A percentile compares a stretch with the other conserved stretches of the same genome.
Evolutionary conservation across 768 basidiomycete species (phyloP).

Genomic region (Dictyophora rubrovolvata): DNA sequence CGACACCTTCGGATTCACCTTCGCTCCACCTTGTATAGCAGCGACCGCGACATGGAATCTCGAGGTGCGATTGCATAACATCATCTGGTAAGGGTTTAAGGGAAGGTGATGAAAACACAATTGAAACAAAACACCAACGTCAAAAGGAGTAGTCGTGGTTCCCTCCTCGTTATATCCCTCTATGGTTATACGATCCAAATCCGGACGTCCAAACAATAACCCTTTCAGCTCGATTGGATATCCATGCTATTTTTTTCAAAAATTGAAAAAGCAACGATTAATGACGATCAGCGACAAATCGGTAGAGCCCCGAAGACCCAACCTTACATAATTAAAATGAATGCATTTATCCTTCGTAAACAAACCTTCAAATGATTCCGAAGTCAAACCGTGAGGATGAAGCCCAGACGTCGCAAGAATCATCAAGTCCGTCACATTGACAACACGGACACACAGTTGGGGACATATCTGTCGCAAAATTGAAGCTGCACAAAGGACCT

Average conservation of each 20-base stretch:
- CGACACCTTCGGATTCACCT: constrained; percentile 42
- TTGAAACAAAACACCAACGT: constrained; percentile 30
- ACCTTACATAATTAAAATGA: constrained; percentile 58
- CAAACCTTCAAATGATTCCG: constrained; percentile 52
- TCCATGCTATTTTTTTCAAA: constrained; percentile 49
- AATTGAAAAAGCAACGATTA: too few species aligned
- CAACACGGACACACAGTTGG: constrained; percentile 69
- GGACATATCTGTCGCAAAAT: constrained; percentile 63
- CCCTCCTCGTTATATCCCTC: constrained; percentile 62
- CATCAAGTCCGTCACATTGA: constrained; percentile 87
- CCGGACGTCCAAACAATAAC: constrained; percentile 47
- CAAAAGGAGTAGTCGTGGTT: constrained; percentile 76
- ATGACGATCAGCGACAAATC: background rate
- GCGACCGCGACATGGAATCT: constrained; percentile 55
- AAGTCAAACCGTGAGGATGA: constrained; percentile 66
- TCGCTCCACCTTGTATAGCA: constrained; percentile 48
- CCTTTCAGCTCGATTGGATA: constrained; percentile 67
- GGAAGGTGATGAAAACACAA: background rate
- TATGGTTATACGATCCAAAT: constrained; percentile 40
- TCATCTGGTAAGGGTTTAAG: constrained; percentile 39
- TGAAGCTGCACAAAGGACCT: constrained; percentile 78
- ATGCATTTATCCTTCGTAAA: constrained; percentile 64
- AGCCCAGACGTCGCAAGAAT: constrained; percentile 58
- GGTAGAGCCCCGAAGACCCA: background rate
- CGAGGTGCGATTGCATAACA: constrained; percentile 60